Percentiles rank a stretch among this genome's conserved stretches.
These are phyloP conservation scores for Sphagnum magellanicum DNA, from an alignment of 228 moss, liverwort and hornwort genomes.

Conservation along the genomic window DNA sequence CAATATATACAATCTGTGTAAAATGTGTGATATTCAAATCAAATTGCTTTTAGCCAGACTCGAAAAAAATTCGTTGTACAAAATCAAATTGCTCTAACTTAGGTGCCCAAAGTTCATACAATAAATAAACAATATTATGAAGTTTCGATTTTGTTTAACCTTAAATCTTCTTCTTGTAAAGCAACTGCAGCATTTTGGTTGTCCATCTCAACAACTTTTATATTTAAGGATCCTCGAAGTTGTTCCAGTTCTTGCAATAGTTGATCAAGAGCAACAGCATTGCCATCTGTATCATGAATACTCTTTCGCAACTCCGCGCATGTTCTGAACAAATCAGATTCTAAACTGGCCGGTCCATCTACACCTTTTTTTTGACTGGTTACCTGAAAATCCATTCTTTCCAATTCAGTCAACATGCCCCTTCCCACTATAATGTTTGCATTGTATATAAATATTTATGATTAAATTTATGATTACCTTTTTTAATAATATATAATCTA, in stretches of 20 bases:
- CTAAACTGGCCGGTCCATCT: slow-evolving; percentile 66
- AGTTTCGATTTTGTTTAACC: slow-evolving; percentile 4
- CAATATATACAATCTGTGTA: no score
- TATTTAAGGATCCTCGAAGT: slow-evolving; percentile 4
- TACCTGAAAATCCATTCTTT: slow-evolving; percentile 20
- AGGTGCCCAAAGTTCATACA: background rate
- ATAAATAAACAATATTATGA: background rate
- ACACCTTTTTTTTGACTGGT: slow-evolving; percentile 54
- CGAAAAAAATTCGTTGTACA: no score
- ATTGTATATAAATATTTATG: no score
- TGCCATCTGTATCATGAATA: slow-evolving; percentile 35
- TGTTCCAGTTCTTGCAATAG: slow-evolving; percentile 19
- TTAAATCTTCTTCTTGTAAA: slow-evolving; percentile 23
- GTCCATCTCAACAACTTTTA: slow-evolving; percentile 20
- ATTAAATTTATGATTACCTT: no score
- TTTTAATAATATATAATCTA: no score
- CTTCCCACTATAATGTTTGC: background rate
- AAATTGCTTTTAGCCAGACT: no score
- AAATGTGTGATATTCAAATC: no score
- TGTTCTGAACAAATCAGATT: slow-evolving; percentile 41
- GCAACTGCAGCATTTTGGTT: slow-evolving; percentile 16
- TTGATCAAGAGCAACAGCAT: slow-evolving; percentile 23
- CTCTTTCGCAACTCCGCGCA: slow-evolving; percentile 48
- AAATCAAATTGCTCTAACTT: no score
- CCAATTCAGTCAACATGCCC: no score